Evolutionary conservation across 2,329 filamentous ascomycete genomes (phyloP).

Genomic region (Zymoseptoria tritici): DNA sequence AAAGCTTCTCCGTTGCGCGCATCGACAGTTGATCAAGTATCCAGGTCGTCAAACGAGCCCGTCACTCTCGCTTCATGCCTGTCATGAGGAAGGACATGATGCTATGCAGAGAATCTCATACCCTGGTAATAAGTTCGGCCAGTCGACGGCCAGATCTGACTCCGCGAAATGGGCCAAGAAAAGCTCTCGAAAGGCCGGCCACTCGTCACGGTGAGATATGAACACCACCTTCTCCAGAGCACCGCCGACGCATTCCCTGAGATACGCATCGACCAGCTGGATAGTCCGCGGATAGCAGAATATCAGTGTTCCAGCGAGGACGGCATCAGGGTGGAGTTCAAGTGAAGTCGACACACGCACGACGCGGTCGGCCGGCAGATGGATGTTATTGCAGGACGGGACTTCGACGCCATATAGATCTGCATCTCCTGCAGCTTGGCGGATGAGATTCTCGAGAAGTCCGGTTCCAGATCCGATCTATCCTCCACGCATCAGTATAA

Average conservation of each 20-base stretch:
- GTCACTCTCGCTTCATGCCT: neutral
- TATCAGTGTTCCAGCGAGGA: conserved; percentile 40
- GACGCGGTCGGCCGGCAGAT: conserved; percentile 37
- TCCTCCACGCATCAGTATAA: neutral
- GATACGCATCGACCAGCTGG: conserved; percentile 39
- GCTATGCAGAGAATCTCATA: conserved; percentile 19
- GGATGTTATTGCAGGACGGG: conserved; percentile 36
- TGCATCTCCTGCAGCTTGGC: conserved; percentile 26
- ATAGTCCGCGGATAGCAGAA: conserved; percentile 50
- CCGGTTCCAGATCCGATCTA: conserved; percentile 45
- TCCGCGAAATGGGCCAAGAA: conserved; percentile 6
- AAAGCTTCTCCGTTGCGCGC: neutral
- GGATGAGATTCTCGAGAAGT: conserved; percentile 39
- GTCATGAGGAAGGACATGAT: neutral
- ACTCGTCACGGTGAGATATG: conserved; percentile 39
- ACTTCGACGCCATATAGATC: conserved; percentile 45
- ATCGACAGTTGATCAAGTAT: neutral
- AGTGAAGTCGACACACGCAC: conserved; percentile 39
- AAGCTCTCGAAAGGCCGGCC: conserved; percentile 23
- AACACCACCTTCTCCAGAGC: conserved; percentile 34
- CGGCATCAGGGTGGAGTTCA: conserved; percentile 36
- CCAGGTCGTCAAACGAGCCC: neutral
- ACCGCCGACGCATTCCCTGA: conserved; percentile 29
- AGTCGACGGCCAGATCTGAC: neutral
- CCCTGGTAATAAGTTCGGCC: conserved; percentile 5